Base-by-base conservation (phyloP, 2,329 filamentous ascomycete species). In the Curvularia lunata region DNA sequence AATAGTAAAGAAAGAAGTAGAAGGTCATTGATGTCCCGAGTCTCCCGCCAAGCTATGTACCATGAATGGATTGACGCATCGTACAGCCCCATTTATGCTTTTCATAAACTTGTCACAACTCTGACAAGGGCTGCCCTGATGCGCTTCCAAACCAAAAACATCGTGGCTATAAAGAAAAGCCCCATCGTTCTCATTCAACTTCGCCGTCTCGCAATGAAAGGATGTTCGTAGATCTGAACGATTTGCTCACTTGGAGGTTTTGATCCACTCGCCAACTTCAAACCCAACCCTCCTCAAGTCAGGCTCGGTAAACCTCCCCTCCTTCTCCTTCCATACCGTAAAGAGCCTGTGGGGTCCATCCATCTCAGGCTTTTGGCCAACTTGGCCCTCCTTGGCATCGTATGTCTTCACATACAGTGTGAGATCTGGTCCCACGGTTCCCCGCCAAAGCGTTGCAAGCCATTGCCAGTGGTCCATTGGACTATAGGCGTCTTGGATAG, bases 401-500 rank as follows among this genome's bases (percentile, higher is more conserved):
- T 68, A 73, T 41, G 49, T 68, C 54, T 70, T 83, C 18, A 90
- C 84, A 69, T 90, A 91, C 27, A 95, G 82, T 1, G 90, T 90
- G 45, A 94, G 79, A 75, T 98, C 94, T 0, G 94, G 87, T 0
- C 90, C 91, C 1, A 93, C 84, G 52, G 91, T 90, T 9, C 92
- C 91, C 9, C 93, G 88, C 94, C 94, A 98, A 21, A 97, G 84
- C 42, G 91, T 94, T 34, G 94, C 94, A 82, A 95, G 92, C 94
- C 94, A 98, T 76, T 96, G 91, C 92, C 94, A 98, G 78, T 98
- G 94, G 69, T 96, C 92, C n/a, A 90, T 84, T 0, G 91, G 88
- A 16, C 87, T 85, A 75, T 96, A 97, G 6, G 84, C 82, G 71
- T 96, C 92, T 18, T 83, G 80, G 64, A 96, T 92, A 1, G 90